A percentile compares a stretch with the other conserved stretches of the same genome.
These are phyloP conservation scores for Umbilicus rupestris DNA, from an alignment of 164 flowering plant species.

Conservation along the genomic window DNA sequence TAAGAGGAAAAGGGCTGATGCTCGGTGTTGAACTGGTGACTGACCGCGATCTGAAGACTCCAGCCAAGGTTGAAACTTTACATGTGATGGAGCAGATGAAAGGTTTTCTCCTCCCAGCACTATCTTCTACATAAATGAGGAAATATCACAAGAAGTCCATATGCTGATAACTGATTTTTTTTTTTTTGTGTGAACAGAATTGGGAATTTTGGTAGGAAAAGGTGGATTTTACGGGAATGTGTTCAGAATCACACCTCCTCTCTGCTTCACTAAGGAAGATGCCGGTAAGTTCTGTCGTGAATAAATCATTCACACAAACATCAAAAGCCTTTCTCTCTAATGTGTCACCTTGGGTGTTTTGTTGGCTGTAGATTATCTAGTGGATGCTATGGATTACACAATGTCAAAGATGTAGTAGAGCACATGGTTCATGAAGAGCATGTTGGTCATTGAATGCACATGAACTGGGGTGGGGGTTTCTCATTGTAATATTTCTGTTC, in stretches of 20 bases:
- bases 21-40: conserved; percentile 91
- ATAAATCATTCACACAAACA: not conserved
- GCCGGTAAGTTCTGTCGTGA: conserved; percentile 40
- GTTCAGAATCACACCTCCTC: conserved; percentile 92
- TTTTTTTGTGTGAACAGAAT: conserved; percentile 25
- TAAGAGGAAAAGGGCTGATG: conserved; percentile 85
- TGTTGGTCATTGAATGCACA: no score
- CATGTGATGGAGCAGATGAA: conserved; percentile 86
- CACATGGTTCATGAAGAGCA: not conserved
- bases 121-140: not conserved
- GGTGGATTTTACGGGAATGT: conserved; percentile 91
- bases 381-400: not conserved
- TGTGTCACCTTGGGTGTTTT: not conserved
- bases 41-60: conserved; percentile 70
- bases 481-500: no score
- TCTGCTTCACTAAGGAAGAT: conserved; percentile 89
- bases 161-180: not conserved
- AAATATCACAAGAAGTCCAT: not conserved
- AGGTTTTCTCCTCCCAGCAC: conserved; percentile 30
- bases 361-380: not conserved
- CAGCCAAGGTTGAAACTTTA: conserved; percentile 68
- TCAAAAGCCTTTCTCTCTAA: not conserved
- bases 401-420: not conserved
- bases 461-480: no score
- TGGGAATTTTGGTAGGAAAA: conserved; percentile 85